Base-by-base conservation (phyloP, 495 filamentous ascomycete genomes). In the Neurospora africana region DNA sequence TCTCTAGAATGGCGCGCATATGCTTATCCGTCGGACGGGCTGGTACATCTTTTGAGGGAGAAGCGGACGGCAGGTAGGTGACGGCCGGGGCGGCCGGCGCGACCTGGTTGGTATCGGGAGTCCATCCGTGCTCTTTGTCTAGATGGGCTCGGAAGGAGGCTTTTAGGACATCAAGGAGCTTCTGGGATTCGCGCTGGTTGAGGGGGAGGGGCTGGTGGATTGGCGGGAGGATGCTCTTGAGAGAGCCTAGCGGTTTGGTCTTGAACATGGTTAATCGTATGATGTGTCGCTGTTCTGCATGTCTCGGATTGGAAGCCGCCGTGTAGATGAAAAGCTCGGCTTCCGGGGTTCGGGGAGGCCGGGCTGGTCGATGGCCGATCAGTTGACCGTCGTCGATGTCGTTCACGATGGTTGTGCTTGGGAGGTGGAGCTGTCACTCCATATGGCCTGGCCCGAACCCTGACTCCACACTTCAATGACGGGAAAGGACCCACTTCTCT, bases 101-200 rank as follows among this genome's bases (percentile, higher is more conserved):
- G 53, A 10, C 53, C 43, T 71, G 71, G n/a, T 74, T 71, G 65
- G 75, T 67, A 27, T 75, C 73, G 41, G 76, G 69, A 19, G 79
- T 73, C 73, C 76, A 78, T 43, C 87, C 87, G 76, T 93, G 87
- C 75, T 91, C 87, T 43, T 80, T 82, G 77, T 94, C 91, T 39
- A 96, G 85, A 40, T 92, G 89, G 43, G 86, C 82, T 70, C 90
- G 88, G 80, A 96, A 96, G n/a, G 91, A 94, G 5, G 84, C 83
- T 21, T 91, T 94, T 72, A 96, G 86, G 70, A 87, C 83, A 35
- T 86, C 83, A 70, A 93, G 88, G 2, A 96, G 84, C 73, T 89
- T 86, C 74, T 89, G 83, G 37, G 90, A 90, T 74, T 93, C 88
- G 75, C 85, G 87, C 8, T 82, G 82, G 68, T 83, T 87, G 27